Evolutionary conservation across 1,284 basidiomycete species (phyloP).

Genomic region (Leccinum fallax): DNA sequence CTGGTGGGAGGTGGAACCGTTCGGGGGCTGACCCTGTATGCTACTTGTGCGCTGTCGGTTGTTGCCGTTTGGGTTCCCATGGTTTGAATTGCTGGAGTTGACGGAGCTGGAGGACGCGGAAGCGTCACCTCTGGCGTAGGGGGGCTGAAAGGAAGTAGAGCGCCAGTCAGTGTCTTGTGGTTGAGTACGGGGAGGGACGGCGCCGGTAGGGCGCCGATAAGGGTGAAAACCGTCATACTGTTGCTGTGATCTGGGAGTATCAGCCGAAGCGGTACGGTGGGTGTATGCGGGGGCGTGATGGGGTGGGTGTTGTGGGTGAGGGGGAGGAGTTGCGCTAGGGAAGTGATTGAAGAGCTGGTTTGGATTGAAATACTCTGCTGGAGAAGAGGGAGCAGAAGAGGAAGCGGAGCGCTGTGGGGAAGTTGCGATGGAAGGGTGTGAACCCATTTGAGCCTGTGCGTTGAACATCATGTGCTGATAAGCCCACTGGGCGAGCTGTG

Average conservation of each 20-base stretch:
- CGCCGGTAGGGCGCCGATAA: conserved; percentile 67
- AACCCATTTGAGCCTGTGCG: conserved; percentile 44
- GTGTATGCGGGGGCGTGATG: conserved; percentile 42
- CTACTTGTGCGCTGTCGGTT: conserved; percentile 65
- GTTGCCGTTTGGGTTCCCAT: conserved; percentile 22
- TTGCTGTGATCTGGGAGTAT: conserved; percentile 37
- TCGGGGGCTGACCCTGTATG: conserved; percentile 48
- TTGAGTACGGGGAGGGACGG: conserved; percentile 39
- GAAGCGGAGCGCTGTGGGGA: conserved; percentile 39
- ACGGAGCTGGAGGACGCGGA: conserved; percentile 74
- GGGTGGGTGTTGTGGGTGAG: conserved; percentile 49
- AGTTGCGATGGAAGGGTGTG: conserved; percentile 33
- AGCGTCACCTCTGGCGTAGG: conserved; percentile 75
- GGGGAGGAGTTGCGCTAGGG: conserved; percentile 69
- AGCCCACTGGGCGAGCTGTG: conserved; percentile 80
- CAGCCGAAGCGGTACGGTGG: conserved; percentile 35
- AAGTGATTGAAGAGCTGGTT: conserved; percentile 65
- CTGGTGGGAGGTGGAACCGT: conserved; percentile 39
- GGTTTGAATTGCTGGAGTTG: conserved; percentile 61
- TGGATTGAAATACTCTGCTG: conserved; percentile 57
- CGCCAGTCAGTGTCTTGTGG: conserved; percentile 49
- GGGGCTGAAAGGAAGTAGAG: conserved; percentile 53
- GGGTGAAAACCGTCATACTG: conserved; percentile 71
- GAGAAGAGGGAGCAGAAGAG: conserved; percentile 34
- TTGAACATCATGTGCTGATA: conserved; percentile 85